phyloP scores from a whole-genome alignment of 768 basidiomycete genomes.

The Lentinula sp. region DNA sequence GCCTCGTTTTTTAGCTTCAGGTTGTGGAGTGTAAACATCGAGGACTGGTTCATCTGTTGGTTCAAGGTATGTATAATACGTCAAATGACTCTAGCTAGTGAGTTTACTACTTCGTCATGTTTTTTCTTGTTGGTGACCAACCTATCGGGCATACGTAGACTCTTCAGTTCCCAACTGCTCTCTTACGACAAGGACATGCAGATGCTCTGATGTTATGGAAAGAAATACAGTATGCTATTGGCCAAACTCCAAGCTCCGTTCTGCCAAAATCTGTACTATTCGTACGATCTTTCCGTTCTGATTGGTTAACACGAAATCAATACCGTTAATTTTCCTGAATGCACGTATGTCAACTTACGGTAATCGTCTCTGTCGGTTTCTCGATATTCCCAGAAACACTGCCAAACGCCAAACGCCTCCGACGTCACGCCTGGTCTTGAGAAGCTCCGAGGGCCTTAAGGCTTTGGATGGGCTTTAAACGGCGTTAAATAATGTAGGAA shows the following conservation, averaged over 20 bases:
- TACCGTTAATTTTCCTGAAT: background rate
- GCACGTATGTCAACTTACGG: background rate
- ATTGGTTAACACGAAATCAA: background rate
- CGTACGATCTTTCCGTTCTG: background rate
- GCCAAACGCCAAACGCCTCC: background rate
- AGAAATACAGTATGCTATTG: background rate
- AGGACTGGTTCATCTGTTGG: background rate
- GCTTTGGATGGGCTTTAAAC: no score
- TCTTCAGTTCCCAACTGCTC: background rate
- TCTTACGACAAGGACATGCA: background rate
- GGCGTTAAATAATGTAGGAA: no score
- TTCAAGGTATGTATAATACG: background rate
- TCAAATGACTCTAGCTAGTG: background rate
- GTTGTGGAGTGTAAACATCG: background rate
- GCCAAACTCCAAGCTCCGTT: background rate
- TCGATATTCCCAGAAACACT: background rate
- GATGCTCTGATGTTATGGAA: background rate
- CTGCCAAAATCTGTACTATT: background rate
- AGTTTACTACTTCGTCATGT: background rate
- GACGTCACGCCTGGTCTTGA: background rate
- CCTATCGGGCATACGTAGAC: background rate
- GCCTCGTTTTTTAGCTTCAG: background rate
- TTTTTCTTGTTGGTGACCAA: background rate
- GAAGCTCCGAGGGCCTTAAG: background rate
- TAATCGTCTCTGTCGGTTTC: background rate